phyloP scores from a whole-genome alignment of 164 flowering plant genomes.

The Warburgia ugandensis region DNA sequence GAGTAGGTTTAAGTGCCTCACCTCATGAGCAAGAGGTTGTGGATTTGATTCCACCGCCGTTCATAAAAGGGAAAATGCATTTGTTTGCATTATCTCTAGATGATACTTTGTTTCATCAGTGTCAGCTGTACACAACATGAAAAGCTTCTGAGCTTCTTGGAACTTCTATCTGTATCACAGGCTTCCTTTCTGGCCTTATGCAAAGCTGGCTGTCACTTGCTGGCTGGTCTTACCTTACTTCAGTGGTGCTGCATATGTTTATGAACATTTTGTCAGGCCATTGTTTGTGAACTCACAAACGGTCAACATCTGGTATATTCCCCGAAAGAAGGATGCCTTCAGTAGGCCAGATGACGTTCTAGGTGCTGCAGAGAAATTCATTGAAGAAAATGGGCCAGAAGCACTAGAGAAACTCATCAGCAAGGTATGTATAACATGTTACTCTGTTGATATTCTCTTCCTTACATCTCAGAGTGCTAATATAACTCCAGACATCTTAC shows the following conservation, averaged over 20 bases:
- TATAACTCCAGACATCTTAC: too few relatives aligned
- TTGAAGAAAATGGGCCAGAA: constrained; percentile 72
- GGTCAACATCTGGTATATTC: constrained; percentile 53
- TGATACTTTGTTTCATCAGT: too few relatives aligned
- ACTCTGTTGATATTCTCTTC: too few relatives aligned
- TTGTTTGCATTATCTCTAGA: too few relatives aligned
- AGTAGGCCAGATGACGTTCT: constrained; percentile 54
- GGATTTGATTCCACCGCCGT: too few relatives aligned
- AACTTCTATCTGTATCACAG: constrained; percentile 20
- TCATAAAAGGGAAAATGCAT: too few relatives aligned
- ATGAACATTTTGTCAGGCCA: constrained; percentile 62
- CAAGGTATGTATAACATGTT: too few relatives aligned
- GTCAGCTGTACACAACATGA: too few relatives aligned
- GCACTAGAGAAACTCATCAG: constrained; percentile 58
- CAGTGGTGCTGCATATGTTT: constrained; percentile 85
- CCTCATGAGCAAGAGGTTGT: too few relatives aligned
- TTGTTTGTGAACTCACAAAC: constrained; percentile 51
- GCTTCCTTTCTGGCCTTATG: constrained; percentile 68
- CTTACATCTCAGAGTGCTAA: too few relatives aligned
- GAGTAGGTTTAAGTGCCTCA: too few relatives aligned
- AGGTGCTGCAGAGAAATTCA: constrained; percentile 70
- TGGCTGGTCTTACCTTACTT: constrained; percentile 91
- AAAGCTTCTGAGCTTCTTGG: not conserved
- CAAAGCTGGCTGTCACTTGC: constrained; percentile 53
- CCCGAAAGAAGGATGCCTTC: constrained; percentile 50